These are phyloP conservation scores for Nicotiana rustica DNA, from an alignment of 305 asterid genomes.

Conservation along the genomic window DNA sequence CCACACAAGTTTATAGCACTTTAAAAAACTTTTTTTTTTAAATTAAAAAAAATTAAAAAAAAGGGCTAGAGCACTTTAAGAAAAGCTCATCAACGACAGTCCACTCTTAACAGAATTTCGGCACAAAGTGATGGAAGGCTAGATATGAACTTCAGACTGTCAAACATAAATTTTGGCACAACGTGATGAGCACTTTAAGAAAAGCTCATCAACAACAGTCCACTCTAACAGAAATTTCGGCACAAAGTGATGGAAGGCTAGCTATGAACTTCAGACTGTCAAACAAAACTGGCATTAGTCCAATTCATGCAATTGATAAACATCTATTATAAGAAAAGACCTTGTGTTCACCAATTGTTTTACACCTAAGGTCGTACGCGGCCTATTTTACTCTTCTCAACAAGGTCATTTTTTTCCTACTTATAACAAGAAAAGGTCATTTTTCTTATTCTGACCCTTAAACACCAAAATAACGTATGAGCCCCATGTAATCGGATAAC, in stretches of 20 bases:
- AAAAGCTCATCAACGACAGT: background rate
- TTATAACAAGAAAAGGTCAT: background rate
- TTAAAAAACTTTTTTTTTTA: background rate
- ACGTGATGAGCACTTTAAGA: background rate
- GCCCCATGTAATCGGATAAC: background rate
- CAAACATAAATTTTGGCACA: background rate
- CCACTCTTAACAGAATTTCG: background rate
- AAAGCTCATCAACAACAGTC: background rate
- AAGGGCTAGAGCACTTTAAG: background rate
- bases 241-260: background rate
- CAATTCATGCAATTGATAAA: slow-evolving; percentile 13
- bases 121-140: slow-evolving; percentile 10
- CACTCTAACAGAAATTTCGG: background rate
- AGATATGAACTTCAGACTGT: background rate
- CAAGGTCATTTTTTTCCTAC: background rate
- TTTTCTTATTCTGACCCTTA: slow-evolving; percentile 2
- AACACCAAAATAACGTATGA: background rate
- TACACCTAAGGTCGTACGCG: background rate
- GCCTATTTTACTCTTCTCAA: slow-evolving; percentile 1
- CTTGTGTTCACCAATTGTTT: background rate
- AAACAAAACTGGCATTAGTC: background rate
- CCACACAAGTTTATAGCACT: background rate
- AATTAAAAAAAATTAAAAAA: no score
- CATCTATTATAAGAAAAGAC: background rate
- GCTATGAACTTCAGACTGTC: background rate